Percentiles rank a stretch among this genome's conserved stretches.
Evolutionary conservation across 2,329 filamentous ascomycete species (phyloP).

Genomic region (Apiospora phragmitis): DNA sequence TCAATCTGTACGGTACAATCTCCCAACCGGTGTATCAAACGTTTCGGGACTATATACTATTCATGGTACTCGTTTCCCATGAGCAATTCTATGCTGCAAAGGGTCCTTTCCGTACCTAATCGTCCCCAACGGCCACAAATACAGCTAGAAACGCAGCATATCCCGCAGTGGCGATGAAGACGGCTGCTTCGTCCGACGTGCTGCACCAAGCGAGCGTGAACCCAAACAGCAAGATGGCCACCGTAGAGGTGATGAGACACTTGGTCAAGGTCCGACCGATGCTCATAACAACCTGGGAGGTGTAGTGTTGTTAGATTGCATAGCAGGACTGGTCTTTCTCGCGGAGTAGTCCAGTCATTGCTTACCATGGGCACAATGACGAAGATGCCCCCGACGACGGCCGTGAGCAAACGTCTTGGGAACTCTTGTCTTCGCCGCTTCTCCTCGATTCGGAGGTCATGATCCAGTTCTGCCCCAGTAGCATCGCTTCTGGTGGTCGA

Average conservation of each 20-base stretch:
- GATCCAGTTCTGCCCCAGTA: conserved; percentile 11
- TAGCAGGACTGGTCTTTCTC: neutral
- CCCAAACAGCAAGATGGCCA: conserved; percentile 13
- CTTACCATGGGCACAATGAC: conserved; percentile 17
- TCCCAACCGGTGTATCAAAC: neutral
- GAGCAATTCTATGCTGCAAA: neutral
- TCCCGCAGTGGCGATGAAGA: conserved; percentile 14
- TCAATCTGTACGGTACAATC: neutral
- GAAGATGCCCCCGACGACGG: conserved; percentile 13
- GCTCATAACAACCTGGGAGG: conserved; percentile 12
- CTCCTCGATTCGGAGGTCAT: conserved; percentile 10
- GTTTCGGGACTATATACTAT: neutral
- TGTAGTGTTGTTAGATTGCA: neutral
- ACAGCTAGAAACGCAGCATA: conserved; percentile 16
- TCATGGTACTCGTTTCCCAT: neutral
- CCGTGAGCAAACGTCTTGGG: conserved; percentile 12
- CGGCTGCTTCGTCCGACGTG: conserved; percentile 14
- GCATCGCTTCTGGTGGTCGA: conserved; percentile 8
- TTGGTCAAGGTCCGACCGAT: neutral
- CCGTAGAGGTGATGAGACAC: conserved; percentile 11
- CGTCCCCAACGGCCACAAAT: conserved; percentile 4
- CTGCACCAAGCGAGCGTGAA: conserved; percentile 13
- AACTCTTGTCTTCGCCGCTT: conserved; percentile 11
- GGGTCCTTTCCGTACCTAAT: neutral
- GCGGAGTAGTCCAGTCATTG: neutral